Base-by-base conservation (phyloP, 495 filamentous ascomycete species). In the Pyronema domesticum region DNA sequence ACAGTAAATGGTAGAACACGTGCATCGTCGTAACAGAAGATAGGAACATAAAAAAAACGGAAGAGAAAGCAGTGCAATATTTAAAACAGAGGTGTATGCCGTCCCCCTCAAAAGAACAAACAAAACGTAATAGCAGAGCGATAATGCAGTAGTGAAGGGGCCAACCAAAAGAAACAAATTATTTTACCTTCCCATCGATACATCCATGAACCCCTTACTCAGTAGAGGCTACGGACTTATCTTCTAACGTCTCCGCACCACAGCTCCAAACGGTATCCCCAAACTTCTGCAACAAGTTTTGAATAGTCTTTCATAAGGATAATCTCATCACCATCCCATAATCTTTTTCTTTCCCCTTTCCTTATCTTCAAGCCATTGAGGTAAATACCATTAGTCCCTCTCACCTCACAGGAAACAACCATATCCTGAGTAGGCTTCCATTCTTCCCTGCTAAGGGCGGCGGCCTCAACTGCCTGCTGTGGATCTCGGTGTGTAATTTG, bases 221-320 rank as follows among this genome's bases (percentile, higher is more conserved):
- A n/a, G n/a, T n/a, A n/a, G n/a, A n/a, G n/a, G n/a, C n/a, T n/a
- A n/a, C n/a, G n/a, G n/a, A n/a, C 1, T 30, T 50, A 11, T 35
- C 47, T 9, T 34, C 30, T 50, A 17, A 50, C 47, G 13, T 36
- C 9, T 50, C 62, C 62, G 11, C 57, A 54, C 1, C 23, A 55
- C 6, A 64, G 51, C 36, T 64, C 62, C 14, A 58, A 60, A 23
- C 30, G 59, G 35, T 56, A 67, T 10, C 58, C 62, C 13, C 65
- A 42, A n/a, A 49, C 54, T n/a, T 65, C 58, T 1, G 13, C 23
- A 11, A 55, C 37, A 3, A 45, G 48, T 8, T 57, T 34, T 7
- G 13, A 53, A 6, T 51, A 39, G 30, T 58, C 61, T 33, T 53
- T 61, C n/a, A 65, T 57, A 6, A 65, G 40, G 7, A 61, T 46